Base-by-base conservation (phyloP, 257 asterid species). In the Salvia splendens region DNA sequence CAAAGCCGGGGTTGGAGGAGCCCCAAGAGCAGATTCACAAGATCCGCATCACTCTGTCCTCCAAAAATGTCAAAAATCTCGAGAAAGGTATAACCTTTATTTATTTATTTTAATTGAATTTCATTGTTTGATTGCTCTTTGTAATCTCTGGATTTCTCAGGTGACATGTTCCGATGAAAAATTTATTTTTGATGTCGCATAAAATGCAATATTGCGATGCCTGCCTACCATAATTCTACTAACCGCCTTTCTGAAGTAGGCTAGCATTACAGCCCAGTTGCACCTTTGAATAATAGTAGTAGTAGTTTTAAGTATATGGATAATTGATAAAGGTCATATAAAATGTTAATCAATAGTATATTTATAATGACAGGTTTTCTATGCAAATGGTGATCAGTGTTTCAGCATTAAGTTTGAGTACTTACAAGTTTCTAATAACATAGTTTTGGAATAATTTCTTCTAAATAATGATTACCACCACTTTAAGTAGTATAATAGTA, bases 1-100 rank as follows among this genome's bases (percentile, higher is more conserved):
- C 83, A 10, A 83, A 80, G 68, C 67, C 70, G 48, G 85, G 88
- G 2, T 43, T 80, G 67, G 85, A 80, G 76, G 83, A 83, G 70
- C 69, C 81, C 6, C 81, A 63, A 38, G 85, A 77, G 67, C 74
- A 28, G 73, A 50, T 75, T 42, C 88, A 83, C 69, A 77, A 72
- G 75, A 83, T 83, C 77, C 83, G 84, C n/a, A 80, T 78, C 72
- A 83, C 88, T 32, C 67, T 83, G 2, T 80, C 88, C 8, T 73
- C 81, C 35, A 77, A 77, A 52, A 74, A 79, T 50, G 84, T 82
- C 1, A 77, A 82, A 41, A 82, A 82, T 68, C 79, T 82, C 20
- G 87, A 82, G 58, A 82, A 82, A 74, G 82, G 87, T 79, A 12
- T 5, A 3, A 2, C 33, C 17, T 5, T 15, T 9, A 32, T 4